phyloP scores from a whole-genome alignment of 2,329 filamentous ascomycete genomes.

The Polychaeton citri region DNA sequence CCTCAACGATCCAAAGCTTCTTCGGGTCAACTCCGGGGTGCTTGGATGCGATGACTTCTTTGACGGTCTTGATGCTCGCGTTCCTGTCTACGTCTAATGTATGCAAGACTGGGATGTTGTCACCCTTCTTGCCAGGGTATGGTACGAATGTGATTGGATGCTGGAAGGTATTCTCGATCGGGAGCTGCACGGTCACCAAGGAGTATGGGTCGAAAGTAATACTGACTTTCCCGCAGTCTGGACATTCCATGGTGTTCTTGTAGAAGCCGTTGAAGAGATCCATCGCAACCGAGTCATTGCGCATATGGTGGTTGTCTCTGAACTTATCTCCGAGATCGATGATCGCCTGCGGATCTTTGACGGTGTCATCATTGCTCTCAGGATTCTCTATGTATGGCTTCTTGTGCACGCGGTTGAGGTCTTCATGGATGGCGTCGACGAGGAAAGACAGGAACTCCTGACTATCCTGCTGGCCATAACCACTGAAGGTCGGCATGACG shows the following conservation, averaged over 20 bases:
- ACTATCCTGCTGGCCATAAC: constrained; percentile 92
- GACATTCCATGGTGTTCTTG: constrained; percentile 92
- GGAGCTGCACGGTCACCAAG: constrained; percentile 80
- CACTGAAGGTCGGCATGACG: constrained; percentile 75
- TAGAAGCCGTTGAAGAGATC: constrained; percentile 97
- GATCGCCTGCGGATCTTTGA: constrained; percentile 67
- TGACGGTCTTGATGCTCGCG: constrained; percentile 53
- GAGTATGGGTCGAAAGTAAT: constrained; percentile 98
- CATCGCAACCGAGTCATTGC: constrained; percentile 89
- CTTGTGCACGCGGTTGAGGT: constrained; percentile 82
- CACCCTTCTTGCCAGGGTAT: constrained; percentile 41
- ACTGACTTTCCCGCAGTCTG: constrained; percentile 83
- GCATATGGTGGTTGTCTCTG: constrained; percentile 80
- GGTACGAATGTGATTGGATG: constrained; percentile 67
- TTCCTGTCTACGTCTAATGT: constrained; percentile 71
- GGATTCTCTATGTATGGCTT: constrained; percentile 98
- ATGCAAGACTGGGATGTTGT: constrained; percentile 46
- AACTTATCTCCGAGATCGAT: constrained; percentile 74
- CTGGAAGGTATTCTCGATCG: constrained; percentile 70
- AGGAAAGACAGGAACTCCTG: constrained; percentile 95
- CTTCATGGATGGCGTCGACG: constrained; percentile 87
- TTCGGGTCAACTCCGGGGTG: constrained; percentile 38
- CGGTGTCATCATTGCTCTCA: constrained; percentile 93
- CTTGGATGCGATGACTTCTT: constrained; percentile 46
- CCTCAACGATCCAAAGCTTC: constrained; percentile 65